Evolutionary conservation across 306 rosid species (phyloP).

Genomic region (Astragalus glycyphyllos): DNA sequence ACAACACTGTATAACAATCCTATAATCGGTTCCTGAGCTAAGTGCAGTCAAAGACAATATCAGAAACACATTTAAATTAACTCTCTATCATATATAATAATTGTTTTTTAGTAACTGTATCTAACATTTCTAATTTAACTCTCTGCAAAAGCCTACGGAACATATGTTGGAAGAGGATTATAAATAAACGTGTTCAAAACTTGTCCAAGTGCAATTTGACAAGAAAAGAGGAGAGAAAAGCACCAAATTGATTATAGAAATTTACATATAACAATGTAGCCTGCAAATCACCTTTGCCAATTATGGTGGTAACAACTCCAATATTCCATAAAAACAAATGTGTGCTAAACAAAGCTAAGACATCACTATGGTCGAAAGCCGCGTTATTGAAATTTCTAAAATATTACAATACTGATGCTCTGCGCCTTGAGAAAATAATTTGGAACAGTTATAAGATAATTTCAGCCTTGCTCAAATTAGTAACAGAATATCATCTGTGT

Average conservation of each 20-base stretch:
- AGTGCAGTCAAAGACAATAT: not conserved
- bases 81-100: too few relatives aligned
- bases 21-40: not conserved
- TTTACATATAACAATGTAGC: not conserved
- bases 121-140: not conserved
- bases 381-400: not conserved
- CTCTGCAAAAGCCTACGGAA: not conserved
- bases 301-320: not conserved
- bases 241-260: not conserved
- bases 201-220: not conserved
- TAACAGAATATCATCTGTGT: not conserved
- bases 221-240: not conserved
- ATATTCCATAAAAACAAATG: not conserved
- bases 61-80: not conserved
- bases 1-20: not conserved
- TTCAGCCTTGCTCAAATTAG: not conserved
- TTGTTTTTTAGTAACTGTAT: not conserved
- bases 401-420: not conserved
- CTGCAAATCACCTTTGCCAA: not conserved
- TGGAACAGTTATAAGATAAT: constrained; percentile 13
- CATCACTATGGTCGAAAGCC: not conserved
- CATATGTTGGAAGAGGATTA: not conserved
- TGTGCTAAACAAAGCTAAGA: not conserved
- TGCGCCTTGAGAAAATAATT: not conserved
- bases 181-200: not conserved